A percentile compares a stretch with the other conserved stretches of the same genome.
phyloP scores from a whole-genome alignment of 139 green algal genomes.

The Chlorella sp. region DNA sequence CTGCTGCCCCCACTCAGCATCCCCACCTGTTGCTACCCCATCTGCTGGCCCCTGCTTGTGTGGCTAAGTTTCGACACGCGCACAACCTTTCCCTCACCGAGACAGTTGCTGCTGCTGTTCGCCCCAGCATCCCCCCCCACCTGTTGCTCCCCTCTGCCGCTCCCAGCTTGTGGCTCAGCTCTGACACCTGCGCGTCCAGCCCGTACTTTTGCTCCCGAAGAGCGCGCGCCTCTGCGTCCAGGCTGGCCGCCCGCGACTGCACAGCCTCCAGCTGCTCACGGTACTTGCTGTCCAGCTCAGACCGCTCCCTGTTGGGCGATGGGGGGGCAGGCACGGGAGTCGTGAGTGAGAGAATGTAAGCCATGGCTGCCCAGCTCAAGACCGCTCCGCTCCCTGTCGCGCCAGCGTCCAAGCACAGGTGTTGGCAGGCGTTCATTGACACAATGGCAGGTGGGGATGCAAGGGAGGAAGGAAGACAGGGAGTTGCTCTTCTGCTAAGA shows the following conservation, averaged over 20 bases:
- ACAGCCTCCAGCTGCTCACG: conserved; percentile 41
- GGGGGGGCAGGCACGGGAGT: not conserved
- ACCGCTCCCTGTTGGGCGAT: conserved; percentile 38
- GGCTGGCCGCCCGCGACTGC: conserved; percentile 34
- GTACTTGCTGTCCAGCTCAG: conserved; percentile 22
- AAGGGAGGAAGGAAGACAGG: not conserved
- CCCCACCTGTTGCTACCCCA: not conserved
- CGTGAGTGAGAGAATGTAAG: not conserved
- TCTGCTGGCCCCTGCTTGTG: not conserved
- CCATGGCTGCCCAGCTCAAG: too few species aligned
- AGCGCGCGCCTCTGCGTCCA: conserved; percentile 71
- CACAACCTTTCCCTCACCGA: not conserved
- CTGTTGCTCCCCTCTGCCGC: conserved; percentile 65
- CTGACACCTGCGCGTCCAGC: conserved; percentile 77
- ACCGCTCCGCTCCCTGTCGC: too few species aligned
- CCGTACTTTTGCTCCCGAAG: conserved; percentile 81
- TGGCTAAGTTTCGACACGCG: too few species aligned
- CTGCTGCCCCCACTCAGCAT: too few species aligned
- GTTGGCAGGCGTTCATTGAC: too few species aligned
- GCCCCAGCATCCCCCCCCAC: not conserved
- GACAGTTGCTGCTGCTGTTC: too few species aligned
- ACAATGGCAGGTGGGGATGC: not conserved
- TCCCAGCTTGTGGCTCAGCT: conserved; percentile 75
- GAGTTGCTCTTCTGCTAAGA: too few species aligned
- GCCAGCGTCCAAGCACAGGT: too few species aligned